These are phyloP conservation scores for Aeminium ludgeri DNA, from an alignment of 495 filamentous ascomycete species.

Conservation along the genomic window DNA sequence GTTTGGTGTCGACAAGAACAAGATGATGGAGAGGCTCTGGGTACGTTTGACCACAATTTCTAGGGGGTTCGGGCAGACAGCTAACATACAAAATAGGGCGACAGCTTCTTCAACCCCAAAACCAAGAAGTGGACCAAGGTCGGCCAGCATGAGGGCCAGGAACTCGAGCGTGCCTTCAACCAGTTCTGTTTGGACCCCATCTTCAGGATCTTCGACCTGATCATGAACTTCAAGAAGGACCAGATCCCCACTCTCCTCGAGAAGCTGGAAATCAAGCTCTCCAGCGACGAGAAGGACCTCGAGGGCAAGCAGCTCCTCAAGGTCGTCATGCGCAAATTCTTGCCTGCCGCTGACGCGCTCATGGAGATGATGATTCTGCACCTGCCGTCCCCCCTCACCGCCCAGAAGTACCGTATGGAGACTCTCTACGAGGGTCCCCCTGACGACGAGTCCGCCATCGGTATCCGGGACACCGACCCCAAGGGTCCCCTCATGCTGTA, in stretches of 20 bases:
- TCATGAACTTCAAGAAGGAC: constrained; percentile 98
- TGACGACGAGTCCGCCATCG: constrained; percentile 82
- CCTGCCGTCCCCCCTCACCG: constrained; percentile 86
- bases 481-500: constrained; percentile 99
- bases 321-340: constrained; percentile 94
- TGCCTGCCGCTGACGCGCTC: constrained; percentile 93
- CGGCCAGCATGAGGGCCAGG: constrained; percentile 61
- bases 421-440: constrained; percentile 94
- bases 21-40: constrained; percentile 99
- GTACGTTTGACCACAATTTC: constrained; percentile 32
- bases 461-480: constrained; percentile 94
- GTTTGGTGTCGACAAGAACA: constrained; percentile 96
- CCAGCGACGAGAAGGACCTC: constrained; percentile 71
- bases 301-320: constrained; percentile 96
- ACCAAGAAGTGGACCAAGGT: constrained; percentile 99
- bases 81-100: constrained; percentile 40
- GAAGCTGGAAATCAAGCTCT: constrained; percentile 86
- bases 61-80: not conserved
- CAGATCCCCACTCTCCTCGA: constrained; percentile 65
- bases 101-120: constrained; percentile 98
- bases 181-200: constrained; percentile 98
- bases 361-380: constrained; percentile 99
- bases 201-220: constrained; percentile 88
- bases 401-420: constrained; percentile 96
- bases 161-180: constrained; percentile 95